Base-by-base conservation (phyloP, 805 yeast genomes). In the Starmerella gropengiesseri region DNA sequence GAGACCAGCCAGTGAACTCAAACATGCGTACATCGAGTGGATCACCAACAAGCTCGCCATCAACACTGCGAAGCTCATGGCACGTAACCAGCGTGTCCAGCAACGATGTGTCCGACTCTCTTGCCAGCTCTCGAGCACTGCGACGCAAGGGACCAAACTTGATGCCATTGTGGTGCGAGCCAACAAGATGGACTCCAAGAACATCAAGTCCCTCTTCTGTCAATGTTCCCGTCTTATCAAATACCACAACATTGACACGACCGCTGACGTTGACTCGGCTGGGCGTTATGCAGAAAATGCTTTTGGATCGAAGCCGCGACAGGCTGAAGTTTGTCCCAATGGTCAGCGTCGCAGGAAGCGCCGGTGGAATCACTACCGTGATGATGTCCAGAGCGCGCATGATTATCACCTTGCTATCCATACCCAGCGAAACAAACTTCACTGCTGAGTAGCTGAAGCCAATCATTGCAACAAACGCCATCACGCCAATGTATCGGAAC, bases 361-460 rank as follows among this genome's bases (percentile, higher is more conserved):
- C 98, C 1, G 99, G 99, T 1, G 99, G 99, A 1, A 91, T 95
- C 6, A 91, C 98, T 59, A 91, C 86, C 0, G 99, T 91, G 42
- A 91, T 80, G 40, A 91, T 74, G 63, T 91, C 99, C 43, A 91
- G 66, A 0, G 97, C 97, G 53, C 99, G 73, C 43, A 91, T 65
- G 5, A 87, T 69, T 67, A 91, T 89, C 28, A 80, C 62, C 36
- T 68, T 68, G 48, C 72, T 71, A 4, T 80, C 77, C 29, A 91
- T 61, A 0, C 93, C 91, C 47, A 91, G 63, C 52, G 74, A 68
- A 46, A 89, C 71, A 60, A 91, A 91, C 56, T 85, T 83, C 49
- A 78, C 67, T 2, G 95, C 83, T 31, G 94, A 84, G 48, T 82
- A 72, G 3, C 78, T 65, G 56, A 91, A 91, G 0, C 99, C 99